A percentile compares a stretch with the other conserved stretches of the same genome.
Conservation (phyloP, 2,329 filamentous ascomycete genomes). For the Penicillium sp. region DNA sequence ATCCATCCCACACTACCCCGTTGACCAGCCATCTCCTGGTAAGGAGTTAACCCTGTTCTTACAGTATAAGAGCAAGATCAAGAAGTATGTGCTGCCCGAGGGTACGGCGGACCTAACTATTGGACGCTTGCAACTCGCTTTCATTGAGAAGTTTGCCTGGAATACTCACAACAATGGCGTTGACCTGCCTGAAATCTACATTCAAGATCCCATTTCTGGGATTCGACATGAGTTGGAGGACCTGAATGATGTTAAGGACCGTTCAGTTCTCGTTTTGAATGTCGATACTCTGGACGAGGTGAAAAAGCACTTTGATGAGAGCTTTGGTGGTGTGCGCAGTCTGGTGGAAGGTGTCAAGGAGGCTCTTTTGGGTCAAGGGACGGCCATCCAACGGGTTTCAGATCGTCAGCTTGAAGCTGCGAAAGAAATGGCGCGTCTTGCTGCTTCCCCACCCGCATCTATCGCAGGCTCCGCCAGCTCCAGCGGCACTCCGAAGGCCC, state of each 20-base stretch:
- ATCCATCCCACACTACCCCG: slow-evolving; percentile 59
- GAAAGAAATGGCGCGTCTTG: slow-evolving; percentile 77
- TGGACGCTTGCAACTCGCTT: slow-evolving; percentile 86
- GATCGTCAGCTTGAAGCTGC: slow-evolving; percentile 88
- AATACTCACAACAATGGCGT: slow-evolving; percentile 93
- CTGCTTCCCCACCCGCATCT: slow-evolving; percentile 51
- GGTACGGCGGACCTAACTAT: slow-evolving; percentile 84
- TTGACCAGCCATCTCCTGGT: slow-evolving; percentile 67
- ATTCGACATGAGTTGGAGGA: slow-evolving; percentile 98
- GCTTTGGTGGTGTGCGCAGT: slow-evolving; percentile 75
- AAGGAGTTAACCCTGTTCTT: slow-evolving; percentile 93
- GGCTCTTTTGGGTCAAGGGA: slow-evolving; percentile 79
- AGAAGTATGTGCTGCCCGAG: slow-evolving; percentile 88
- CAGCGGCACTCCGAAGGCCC: slow-evolving; percentile 30
- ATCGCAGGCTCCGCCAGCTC: slow-evolving; percentile 30
- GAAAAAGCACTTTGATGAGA: slow-evolving; percentile 93
- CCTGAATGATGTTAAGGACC: slow-evolving; percentile 87
- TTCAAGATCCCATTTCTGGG: slow-evolving; percentile 92
- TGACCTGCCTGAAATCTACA: slow-evolving; percentile 95
- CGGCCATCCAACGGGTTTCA: slow-evolving; percentile 80
- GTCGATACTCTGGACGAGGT: slow-evolving; percentile 93
- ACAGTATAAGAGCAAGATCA: slow-evolving; percentile 96
- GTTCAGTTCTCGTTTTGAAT: slow-evolving; percentile 92
- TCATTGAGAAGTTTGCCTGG: slow-evolving; percentile 99
- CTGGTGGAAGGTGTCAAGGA: slow-evolving; percentile 86